Conservation (phyloP, 306 rosid species). For the Pterocarpus macrocarpus region DNA sequence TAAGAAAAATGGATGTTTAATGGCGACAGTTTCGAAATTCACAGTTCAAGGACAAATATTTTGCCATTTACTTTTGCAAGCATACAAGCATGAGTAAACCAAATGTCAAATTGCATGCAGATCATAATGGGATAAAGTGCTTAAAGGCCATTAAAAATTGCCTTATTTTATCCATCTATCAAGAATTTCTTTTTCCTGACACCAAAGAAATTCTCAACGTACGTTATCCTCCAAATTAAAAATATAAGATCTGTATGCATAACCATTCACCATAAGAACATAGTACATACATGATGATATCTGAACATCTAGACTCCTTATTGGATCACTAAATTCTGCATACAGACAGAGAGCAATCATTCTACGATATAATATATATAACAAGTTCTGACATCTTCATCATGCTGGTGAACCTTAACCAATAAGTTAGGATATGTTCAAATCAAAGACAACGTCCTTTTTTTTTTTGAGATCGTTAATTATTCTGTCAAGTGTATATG, state of each 20-base stretch:
- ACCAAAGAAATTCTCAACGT: neutral
- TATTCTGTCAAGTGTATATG: neutral
- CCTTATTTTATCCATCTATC: neutral
- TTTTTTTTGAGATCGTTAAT: neutral
- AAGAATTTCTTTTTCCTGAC: slow-evolving; percentile 2
- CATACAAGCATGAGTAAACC: neutral
- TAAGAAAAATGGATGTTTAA: too few relatives aligned
- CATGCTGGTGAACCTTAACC: slow-evolving; percentile 46
- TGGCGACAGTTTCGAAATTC: neutral
- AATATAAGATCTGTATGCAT: neutral
- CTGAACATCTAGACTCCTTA: slow-evolving; percentile 38
- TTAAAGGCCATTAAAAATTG: neutral
- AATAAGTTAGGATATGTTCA: slow-evolving; percentile 37
- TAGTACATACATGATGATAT: slow-evolving; percentile 32
- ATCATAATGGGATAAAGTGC: neutral
- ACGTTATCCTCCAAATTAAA: neutral
- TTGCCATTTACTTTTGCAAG: neutral
- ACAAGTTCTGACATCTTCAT: slow-evolving; percentile 35
- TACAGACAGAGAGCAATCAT: slow-evolving; percentile 48
- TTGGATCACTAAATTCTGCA: slow-evolving; percentile 45
- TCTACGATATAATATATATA: slow-evolving; percentile 38
- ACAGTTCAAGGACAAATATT: neutral
- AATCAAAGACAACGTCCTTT: slow-evolving; percentile 29
- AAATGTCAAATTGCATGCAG: neutral
- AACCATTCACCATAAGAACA: slow-evolving; percentile 21